Base-by-base conservation (phyloP, 139 green algal species). In the Eudorina sp. region DNA sequence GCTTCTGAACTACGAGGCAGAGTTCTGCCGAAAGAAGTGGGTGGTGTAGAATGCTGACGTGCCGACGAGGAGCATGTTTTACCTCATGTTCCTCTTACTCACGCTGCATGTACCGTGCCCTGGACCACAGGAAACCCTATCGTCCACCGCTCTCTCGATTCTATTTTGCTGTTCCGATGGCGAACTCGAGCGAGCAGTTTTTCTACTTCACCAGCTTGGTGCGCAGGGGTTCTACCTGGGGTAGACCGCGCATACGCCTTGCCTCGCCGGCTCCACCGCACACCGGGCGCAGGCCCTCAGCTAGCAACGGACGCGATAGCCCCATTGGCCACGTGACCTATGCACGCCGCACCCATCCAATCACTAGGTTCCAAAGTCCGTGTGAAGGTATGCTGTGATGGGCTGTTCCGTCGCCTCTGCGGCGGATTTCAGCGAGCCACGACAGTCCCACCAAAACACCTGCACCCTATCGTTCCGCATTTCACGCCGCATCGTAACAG, bases 161-260 rank as follows among this genome's bases (percentile, higher is more conserved):
- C 38, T 96, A 95, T 83, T 97, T 97, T 85, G 92, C 91, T 4
- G n/a, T 93, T 3, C 74, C 91, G 18, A 64, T 81, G 1, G 70
- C 45, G 13, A 92, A 89, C 82, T 78, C 79, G 1, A 94, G 91
- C 85, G 93, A 96, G 79, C 95, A 96, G 84, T 97, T 97, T 89
- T 95, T 95, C 88, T 96, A 96, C 86, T 97, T 97, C 88, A 95
- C 93, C 0, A 92, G 80, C 74, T 87, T 97, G 90, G 93, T 95
- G 53, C n/a, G 90, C 41, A 41, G n/a, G 62, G 19, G 62, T 25
- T n/a, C n/a, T n/a, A n/a, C n/a, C n/a, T n/a, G n/a, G n/a, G n/a
- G n/a, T n/a, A n/a, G n/a, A n/a, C n/a, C n/a, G n/a, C n/a, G n/a
- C n/a, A n/a, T n/a, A n/a, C n/a, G n/a, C n/a, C n/a, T n/a, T n/a